phyloP scores from a whole-genome alignment of 805 yeast genomes.

The Brettanomyces sp. region DNA sequence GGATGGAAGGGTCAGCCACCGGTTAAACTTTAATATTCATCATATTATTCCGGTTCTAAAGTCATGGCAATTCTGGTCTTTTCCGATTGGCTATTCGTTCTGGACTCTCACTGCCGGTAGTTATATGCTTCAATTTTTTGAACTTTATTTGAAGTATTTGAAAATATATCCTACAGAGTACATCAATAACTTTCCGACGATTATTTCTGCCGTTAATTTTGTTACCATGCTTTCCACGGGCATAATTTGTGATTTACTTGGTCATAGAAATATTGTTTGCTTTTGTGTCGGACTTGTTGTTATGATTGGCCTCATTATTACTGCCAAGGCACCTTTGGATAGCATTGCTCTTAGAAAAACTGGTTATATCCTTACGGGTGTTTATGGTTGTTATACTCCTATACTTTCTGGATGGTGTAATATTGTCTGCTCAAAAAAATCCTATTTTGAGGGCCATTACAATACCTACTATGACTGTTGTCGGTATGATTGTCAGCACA shows the following conservation, averaged over 20 bases:
- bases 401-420: conserved; percentile 58
- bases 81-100: conserved; percentile 16
- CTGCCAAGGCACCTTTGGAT: conserved; percentile 10
- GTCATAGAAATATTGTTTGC: conserved; percentile 26
- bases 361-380: conserved; percentile 17
- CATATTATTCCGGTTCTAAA: conserved; percentile 30
- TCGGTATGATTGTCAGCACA: conserved; percentile 18
- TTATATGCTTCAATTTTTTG: conserved; percentile 19
- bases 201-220: conserved; percentile 44
- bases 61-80: conserved; percentile 36
- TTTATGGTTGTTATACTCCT: conserved; percentile 44
- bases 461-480: conserved; percentile 18
- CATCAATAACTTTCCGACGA: conserved; percentile 46
- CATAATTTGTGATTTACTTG: conserved; percentile 15
- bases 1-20: conserved; percentile 30
- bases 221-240: conserved; percentile 32
- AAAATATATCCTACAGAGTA: conserved; percentile 33
- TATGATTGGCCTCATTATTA: conserved; percentile 25
- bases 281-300: conserved; percentile 35
- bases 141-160: conserved; percentile 34
- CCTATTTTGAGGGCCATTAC: conserved; percentile 19
- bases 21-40: conserved; percentile 26
- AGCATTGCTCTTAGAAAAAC: conserved; percentile 13
- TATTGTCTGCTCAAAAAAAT: conserved; percentile 32
- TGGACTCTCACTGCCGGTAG: conserved; percentile 20